Percentiles rank a stretch among this genome's conserved stretches.
phyloP scores from a whole-genome alignment of 2,329 filamentous ascomycete species.

The Lasiodiplodia theobromae region DNA sequence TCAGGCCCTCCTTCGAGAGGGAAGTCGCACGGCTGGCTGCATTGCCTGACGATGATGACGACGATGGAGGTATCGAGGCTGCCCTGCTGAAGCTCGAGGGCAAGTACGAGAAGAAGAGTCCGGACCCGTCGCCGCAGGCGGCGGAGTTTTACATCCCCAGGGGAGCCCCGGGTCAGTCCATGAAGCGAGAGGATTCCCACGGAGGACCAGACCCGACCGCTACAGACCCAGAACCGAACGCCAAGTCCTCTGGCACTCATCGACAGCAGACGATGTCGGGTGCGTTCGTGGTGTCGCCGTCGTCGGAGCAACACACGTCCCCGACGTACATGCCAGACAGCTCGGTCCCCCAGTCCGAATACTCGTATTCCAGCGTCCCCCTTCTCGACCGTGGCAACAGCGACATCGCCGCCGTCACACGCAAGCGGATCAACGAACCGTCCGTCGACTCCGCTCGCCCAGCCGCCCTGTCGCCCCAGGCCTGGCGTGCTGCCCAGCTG shows the following conservation, averaged over 20 bases:
- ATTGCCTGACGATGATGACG: conserved; percentile 82
- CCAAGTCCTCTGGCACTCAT: background rate
- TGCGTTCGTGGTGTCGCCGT: conserved; percentile 3
- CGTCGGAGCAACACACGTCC: conserved; percentile 23
- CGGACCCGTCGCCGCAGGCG: conserved; percentile 15
- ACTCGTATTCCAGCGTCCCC: conserved; percentile 79
- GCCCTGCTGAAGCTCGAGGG: conserved; percentile 91
- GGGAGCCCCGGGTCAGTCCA: conserved; percentile 13
- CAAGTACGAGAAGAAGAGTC: conserved; percentile 67
- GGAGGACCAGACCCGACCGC: background rate
- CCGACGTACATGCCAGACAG: conserved; percentile 33
- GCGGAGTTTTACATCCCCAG: conserved; percentile 18
- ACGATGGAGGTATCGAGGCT: conserved; percentile 87
- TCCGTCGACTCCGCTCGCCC: conserved; percentile 32
- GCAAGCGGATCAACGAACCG: conserved; percentile 11
- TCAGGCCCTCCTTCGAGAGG: conserved; percentile 79
- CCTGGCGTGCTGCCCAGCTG: conserved; percentile 32
- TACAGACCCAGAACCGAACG: background rate
- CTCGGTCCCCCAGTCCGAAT: conserved; percentile 66
- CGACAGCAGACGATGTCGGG: background rate
- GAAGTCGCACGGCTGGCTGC: conserved; percentile 87
- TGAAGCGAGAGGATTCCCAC: conserved; percentile 26
- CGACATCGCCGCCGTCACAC: conserved; percentile 34
- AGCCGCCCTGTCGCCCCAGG: conserved; percentile 38
- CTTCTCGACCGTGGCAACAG: conserved; percentile 71